Evolutionary conservation across 2,329 filamentous ascomycete species (phyloP), one percentile per base, ranked within the genome.

Genomic region (Aureobasidium lini): DNA sequence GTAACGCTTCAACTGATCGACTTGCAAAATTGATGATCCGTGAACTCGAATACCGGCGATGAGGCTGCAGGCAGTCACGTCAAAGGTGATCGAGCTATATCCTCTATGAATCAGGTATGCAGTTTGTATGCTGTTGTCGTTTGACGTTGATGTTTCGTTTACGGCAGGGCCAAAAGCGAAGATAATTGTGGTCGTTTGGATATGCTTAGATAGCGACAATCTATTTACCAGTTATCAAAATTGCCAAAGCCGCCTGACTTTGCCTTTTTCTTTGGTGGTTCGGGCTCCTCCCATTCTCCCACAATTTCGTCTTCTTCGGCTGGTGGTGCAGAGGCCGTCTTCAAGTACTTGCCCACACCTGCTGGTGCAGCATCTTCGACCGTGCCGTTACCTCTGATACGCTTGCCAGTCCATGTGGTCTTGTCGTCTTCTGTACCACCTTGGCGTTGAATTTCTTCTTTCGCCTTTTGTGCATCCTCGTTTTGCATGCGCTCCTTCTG

Each of bases 361-460:
- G 73, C 75, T 6, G 75, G 76, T 10, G 73, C 72, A 13, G 73
- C 71, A 16, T 65, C 63, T 1, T 80, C 80, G 1, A 84, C 77
- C 0, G 79, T 83, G 1, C 85, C 87, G 67, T 87, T 84, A 1
- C 78, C 80, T 29, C 91, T 79, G 52, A 99, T 84, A 42, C 92
- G 80, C 76, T 97, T 99, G 3, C 94, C 94, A 3, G 94, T 97
- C 94, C 94, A 99, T 3, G 94, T 99, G 2, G 89, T 87, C 70
- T 84, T 84, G 67, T 97, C 91, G 68, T 96, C 93, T 57, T 95
- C 93, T 1, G 85, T 88, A 2, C 88, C 89, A 31, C 89, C 90
- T 57, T 79, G 77, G 60, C 77, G 76, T 68, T 79, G 78, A 10
- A 89, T 77, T 65, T 86, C 83, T 62, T 85, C 85, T 61, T 82